Percentiles rank a stretch among this genome's conserved stretches.
phyloP scores from a whole-genome alignment of 306 rosid species.

The Malus sylvestris region DNA sequence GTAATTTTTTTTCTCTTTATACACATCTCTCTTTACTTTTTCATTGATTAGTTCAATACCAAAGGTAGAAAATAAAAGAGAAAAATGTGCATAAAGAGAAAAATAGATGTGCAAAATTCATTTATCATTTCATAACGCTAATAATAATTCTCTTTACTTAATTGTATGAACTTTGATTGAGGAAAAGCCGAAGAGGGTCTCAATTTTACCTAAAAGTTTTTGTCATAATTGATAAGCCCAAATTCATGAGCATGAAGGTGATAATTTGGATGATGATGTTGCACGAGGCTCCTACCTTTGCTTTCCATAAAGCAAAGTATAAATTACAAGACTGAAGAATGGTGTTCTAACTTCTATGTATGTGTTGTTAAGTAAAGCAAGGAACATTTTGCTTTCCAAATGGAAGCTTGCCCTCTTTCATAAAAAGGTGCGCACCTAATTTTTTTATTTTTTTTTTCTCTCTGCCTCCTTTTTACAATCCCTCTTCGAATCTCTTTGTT shows the following conservation, averaged over 20 bases:
- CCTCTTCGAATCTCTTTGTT: too few relatives aligned
- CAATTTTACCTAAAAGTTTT: background rate
- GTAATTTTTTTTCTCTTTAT: fast-evolving
- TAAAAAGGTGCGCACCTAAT: background rate
- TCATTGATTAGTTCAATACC: too few relatives aligned
- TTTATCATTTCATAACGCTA: too few relatives aligned
- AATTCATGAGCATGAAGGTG: background rate
- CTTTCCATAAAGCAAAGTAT: background rate
- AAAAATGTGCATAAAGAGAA: too few relatives aligned
- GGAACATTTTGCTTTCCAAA: background rate
- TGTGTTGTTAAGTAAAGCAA: background rate
- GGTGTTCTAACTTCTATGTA: background rate
- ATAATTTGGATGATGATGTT: background rate
- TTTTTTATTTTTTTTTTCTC: background rate
- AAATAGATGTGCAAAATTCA: too few relatives aligned
- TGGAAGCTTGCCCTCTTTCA: background rate
- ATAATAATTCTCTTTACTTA: too few relatives aligned
- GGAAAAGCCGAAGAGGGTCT: background rate
- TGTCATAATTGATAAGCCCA: background rate
- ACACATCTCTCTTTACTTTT: too few relatives aligned
- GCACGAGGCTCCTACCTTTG: background rate
- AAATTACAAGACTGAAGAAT: background rate
- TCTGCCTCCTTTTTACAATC: background rate
- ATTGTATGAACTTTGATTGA: background rate
- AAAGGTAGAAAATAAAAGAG: too few relatives aligned